These are phyloP conservation scores for Plicaturopsis crispa DNA, from an alignment of 768 basidiomycete genomes.

Conservation along the genomic window DNA sequence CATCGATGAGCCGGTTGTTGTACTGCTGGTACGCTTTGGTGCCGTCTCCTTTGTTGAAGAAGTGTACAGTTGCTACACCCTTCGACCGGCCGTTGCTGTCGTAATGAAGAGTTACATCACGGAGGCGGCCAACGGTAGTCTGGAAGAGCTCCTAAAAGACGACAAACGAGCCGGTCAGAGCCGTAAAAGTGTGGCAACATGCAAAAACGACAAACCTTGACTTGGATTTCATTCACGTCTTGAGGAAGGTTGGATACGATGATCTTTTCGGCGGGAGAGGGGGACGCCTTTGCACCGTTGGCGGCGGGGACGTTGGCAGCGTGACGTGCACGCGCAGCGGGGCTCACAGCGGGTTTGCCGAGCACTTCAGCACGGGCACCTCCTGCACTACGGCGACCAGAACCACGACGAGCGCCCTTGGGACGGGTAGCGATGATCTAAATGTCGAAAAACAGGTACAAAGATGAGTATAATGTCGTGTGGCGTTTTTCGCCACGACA, in stretches of 20 bases:
- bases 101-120: slow-evolving; percentile 79
- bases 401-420: slow-evolving; percentile 33
- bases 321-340: slow-evolving; percentile 45
- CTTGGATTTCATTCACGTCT: slow-evolving; percentile 90
- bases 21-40: slow-evolving; percentile 90
- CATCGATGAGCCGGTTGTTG: slow-evolving; percentile 99
- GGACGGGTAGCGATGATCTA: slow-evolving; percentile 67
- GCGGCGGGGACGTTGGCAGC: slow-evolving; percentile 29
- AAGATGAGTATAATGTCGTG: slow-evolving; percentile 14
- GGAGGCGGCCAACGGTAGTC: slow-evolving; percentile 82
- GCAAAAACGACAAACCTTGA: slow-evolving; percentile 58
- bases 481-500: slow-evolving; percentile 17
- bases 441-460: slow-evolving; percentile 5
- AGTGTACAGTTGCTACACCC: slow-evolving; percentile 82
- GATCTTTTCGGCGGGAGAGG: slow-evolving; percentile 57
- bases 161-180: slow-evolving; percentile 3
- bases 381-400: slow-evolving; percentile 32
- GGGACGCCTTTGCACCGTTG: slow-evolving; percentile 28
- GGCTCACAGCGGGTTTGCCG: slow-evolving; percentile 37
- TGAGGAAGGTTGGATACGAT: slow-evolving; percentile 90
- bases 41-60: slow-evolving; percentile 82
- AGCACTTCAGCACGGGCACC: slow-evolving; percentile 53
- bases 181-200: neutral
- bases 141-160: slow-evolving; percentile 79
- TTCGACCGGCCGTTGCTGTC: slow-evolving; percentile 83